Evolutionary conservation across 2,329 filamentous ascomycete species (phyloP), one percentile per base, ranked within the genome.

Genomic region (Escovopsis sp.): DNA sequence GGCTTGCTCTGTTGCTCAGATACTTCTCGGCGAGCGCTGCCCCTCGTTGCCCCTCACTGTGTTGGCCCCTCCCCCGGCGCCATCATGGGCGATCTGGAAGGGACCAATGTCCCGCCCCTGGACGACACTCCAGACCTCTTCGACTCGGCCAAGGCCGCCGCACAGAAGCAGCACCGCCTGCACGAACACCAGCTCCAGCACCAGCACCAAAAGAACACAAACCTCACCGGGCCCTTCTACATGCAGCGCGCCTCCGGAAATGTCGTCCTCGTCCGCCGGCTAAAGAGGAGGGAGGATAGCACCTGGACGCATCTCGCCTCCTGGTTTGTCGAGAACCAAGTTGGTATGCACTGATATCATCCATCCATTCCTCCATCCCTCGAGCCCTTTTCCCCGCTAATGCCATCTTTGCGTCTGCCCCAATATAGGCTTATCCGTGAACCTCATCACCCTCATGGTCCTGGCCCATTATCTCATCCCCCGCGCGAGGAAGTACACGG

Each of bases 391-490:
- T 5, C 23, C 23, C 23, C 5, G 23, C 23, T 23, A 23, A 23
- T 23, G 23, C 23, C 23, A 23, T 23, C n/a, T n/a, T 11, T 30
- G 28, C 28, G 28, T 30, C 28, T 30, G 15, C 26, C 19, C 45
- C 23, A 8, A 9, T 12, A 15, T 46, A 68, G 87, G 85, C 47
- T 76, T 95, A 51, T 85, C 86, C 11, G 72, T 91, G 60, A 94
- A 93, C 60, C 78, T 91, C 45, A 69, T 95, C 49, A 77, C 85
- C 44, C 78, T 93, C 50, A 77, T 95, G 49, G 77, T 82, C 59
- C 77, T 94, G 49, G 78, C 85, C 43, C 86, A 95, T 65, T 67
- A 80, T 53, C 80, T 82, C 56, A 86, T 94, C 58, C 87, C 89
- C 41, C 81, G 80, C 54, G 77, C 87, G 39, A 77, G 85, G 49